phyloP scores from a whole-genome alignment of 1,284 basidiomycete genomes.

The Caloboletus firmus region DNA sequence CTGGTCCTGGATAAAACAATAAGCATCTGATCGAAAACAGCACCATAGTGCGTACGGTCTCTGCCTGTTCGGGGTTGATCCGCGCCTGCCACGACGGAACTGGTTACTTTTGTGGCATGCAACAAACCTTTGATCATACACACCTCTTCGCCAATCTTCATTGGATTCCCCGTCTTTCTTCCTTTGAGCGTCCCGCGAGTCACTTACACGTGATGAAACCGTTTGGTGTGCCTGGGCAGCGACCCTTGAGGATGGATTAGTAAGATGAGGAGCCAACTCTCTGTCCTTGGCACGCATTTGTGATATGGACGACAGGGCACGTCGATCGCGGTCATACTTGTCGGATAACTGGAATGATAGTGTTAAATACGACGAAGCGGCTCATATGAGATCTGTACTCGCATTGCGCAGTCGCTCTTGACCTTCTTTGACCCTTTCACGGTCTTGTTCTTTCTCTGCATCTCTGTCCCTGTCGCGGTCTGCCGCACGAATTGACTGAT shows the following conservation, averaged over 20 bases:
- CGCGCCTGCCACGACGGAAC: conserved; percentile 36
- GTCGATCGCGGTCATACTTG: conserved; percentile 80
- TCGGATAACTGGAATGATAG: conserved; percentile 64
- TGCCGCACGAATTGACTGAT: conserved; percentile 70
- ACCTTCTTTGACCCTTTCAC: conserved; percentile 72
- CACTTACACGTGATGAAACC: conserved; percentile 48
- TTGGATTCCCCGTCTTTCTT: conserved; percentile 69
- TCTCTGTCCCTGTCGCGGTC: conserved; percentile 66
- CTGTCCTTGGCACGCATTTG: conserved; percentile 63
- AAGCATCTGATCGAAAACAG: conserved; percentile 6
- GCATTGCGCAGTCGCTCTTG: conserved; percentile 74
- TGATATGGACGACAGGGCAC: conserved; percentile 49
- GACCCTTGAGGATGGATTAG: conserved; percentile 43
- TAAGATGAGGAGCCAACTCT: conserved; percentile 64
- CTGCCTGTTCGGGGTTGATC: conserved; percentile 54
- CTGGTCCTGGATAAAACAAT: conserved; percentile 40
- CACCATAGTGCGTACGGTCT: conserved; percentile 50
- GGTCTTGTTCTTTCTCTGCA: conserved; percentile 61
- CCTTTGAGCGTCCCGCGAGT: conserved; percentile 58
- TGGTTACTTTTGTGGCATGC: conserved; percentile 1
- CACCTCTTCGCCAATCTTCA: conserved; percentile 82
- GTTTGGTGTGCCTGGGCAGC: conserved; percentile 42
- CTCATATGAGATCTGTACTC: conserved; percentile 33
- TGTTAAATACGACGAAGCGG: conserved; percentile 10
- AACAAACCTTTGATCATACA: conserved; percentile 17